Evolutionary conservation across 257 asterid species (phyloP).

Genomic region (Petunia secreta): DNA sequence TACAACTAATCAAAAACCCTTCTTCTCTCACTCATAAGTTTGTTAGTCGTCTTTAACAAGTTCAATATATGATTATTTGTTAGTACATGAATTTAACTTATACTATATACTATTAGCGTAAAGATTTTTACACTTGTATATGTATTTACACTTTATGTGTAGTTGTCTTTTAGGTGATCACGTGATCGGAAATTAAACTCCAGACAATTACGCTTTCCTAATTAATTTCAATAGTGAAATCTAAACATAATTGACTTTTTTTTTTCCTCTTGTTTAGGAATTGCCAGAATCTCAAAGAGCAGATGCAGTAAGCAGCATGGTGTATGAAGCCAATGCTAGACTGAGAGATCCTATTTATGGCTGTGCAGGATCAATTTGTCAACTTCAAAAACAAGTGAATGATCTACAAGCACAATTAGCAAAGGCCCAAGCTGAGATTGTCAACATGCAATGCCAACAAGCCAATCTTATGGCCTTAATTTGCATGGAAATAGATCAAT

Average conservation of each 20-base stretch:
- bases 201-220: too few relatives aligned
- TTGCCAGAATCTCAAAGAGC: slow-evolving; percentile 69
- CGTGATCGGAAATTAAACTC: too few relatives aligned
- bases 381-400: slow-evolving; percentile 67
- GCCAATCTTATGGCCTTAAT: slow-evolving; percentile 68
- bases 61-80: too few relatives aligned
- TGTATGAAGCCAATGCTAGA: slow-evolving; percentile 81
- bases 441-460: slow-evolving; percentile 71
- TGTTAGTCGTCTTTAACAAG: too few relatives aligned
- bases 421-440: slow-evolving; percentile 61
- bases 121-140: too few relatives aligned
- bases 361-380: slow-evolving; percentile 75
- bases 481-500: slow-evolving; percentile 59
- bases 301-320: slow-evolving; percentile 88
- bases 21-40: too few relatives aligned
- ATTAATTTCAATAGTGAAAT: not conserved
- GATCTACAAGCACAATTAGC: slow-evolving; percentile 82
- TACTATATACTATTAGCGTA: too few relatives aligned
- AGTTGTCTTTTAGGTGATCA: too few relatives aligned
- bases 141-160: too few relatives aligned
- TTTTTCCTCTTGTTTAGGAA: slow-evolving; percentile 44
- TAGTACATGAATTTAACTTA: too few relatives aligned
- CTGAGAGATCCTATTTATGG: slow-evolving; percentile 80
- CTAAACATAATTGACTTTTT: not conserved
- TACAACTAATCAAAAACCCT: not conserved